These are phyloP conservation scores for Fusarium mundagurra DNA, from an alignment of 2,329 filamentous ascomycete genomes.

Conservation along the genomic window DNA sequence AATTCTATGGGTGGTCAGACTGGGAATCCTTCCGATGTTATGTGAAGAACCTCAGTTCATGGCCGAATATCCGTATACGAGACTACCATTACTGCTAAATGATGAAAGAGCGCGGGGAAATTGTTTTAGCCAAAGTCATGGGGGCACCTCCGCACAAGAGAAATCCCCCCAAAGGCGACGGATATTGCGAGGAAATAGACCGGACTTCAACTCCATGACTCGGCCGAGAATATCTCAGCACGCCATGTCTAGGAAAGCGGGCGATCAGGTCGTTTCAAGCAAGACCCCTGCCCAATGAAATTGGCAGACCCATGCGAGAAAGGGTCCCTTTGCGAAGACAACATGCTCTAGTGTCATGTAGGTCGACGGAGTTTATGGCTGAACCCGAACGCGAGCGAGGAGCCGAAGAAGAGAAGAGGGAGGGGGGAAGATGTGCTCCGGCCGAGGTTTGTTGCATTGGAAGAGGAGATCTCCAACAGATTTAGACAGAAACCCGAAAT, in stretches of 20 bases:
- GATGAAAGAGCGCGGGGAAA: neutral
- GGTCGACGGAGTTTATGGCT: slow-evolving; percentile 4
- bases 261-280: neutral
- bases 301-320: neutral
- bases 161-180: slow-evolving; percentile 8
- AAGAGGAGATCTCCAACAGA: slow-evolving; percentile 11
- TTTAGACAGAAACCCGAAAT: neutral
- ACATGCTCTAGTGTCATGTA: slow-evolving; percentile 2
- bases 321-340: slow-evolving; percentile 9
- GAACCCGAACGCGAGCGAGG: slow-evolving; percentile 24
- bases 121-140: neutral
- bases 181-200: slow-evolving; percentile 24
- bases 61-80: neutral
- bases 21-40: neutral
- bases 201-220: slow-evolving; percentile 1
- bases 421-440: slow-evolving; percentile 12
- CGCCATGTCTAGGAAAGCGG: neutral
- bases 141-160: neutral
- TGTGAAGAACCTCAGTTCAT: neutral
- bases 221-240: slow-evolving; percentile 26
- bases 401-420: slow-evolving; percentile 1
- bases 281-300: slow-evolving; percentile 14
- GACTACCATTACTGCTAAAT: neutral
- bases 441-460: slow-evolving; percentile 23
- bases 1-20: neutral